A percentile compares a stretch with the other conserved stretches of the same genome.
phyloP scores from a whole-genome alignment of 2,329 filamentous ascomycete species.

The Phaeosphaeriaceae sp. region DNA sequence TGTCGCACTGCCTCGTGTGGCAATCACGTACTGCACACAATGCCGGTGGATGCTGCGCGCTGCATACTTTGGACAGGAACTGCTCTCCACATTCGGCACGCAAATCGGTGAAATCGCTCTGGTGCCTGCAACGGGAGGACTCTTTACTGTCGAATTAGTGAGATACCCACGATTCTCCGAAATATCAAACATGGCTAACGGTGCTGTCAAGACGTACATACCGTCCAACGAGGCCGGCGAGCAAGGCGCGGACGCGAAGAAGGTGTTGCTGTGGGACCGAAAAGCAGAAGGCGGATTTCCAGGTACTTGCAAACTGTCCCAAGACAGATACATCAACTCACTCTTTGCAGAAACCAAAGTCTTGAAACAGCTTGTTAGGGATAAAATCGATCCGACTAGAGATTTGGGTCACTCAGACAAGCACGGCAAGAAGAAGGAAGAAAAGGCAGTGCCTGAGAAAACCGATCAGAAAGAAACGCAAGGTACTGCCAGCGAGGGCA shows the following conservation, averaged over 20 bases:
- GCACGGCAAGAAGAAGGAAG: constrained; percentile 44
- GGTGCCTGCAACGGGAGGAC: constrained; percentile 82
- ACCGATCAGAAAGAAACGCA: background rate
- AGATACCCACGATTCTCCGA: background rate
- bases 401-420: constrained; percentile 75
- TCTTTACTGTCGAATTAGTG: constrained; percentile 76
- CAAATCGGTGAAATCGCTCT: constrained; percentile 86
- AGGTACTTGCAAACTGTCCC: constrained; percentile 49
- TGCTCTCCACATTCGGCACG: constrained; percentile 89
- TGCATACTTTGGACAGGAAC: constrained; percentile 91
- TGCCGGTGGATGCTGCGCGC: constrained; percentile 91
- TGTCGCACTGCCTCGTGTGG: constrained; percentile 70
- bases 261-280: constrained; percentile 82
- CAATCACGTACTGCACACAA: constrained; percentile 93
- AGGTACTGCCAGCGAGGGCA: background rate
- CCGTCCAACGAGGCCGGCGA: constrained; percentile 11
- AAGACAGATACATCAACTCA: background rate
- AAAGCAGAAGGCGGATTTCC: constrained; percentile 89
- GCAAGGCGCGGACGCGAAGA: constrained; percentile 41
- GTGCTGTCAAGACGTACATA: constrained; percentile 32
- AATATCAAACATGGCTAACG: background rate
- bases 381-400: constrained; percentile 78
- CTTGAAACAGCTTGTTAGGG: constrained; percentile 82
- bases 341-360: constrained; percentile 75
- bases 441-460: constrained; percentile 4